Percentiles rank a stretch among this genome's conserved stretches.
Evolutionary conservation across 768 basidiomycete species (phyloP).

Genomic region (Agrocybe praecox): DNA sequence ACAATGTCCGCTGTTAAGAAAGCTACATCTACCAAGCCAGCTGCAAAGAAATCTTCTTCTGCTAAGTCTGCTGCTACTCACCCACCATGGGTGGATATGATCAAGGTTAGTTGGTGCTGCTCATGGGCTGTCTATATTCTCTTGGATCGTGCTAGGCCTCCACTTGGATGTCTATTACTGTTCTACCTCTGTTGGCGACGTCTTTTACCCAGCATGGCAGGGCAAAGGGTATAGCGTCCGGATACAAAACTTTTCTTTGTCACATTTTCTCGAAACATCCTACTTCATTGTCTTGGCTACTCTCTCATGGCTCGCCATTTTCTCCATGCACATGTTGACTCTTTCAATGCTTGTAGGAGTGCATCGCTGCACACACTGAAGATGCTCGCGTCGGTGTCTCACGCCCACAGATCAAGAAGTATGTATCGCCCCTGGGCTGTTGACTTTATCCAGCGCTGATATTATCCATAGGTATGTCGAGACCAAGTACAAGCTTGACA

Average conservation of each 20-base stretch:
- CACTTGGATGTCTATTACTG: conserved; percentile 2
- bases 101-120: conserved; percentile 57
- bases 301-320: background rate
- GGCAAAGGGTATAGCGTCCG: conserved; percentile 25
- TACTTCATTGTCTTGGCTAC: background rate
- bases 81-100: conserved; percentile 76
- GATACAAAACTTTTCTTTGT: conserved; percentile 14
- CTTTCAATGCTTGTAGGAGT: conserved; percentile 57
- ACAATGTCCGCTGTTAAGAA: conserved; percentile 29
- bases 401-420: conserved; percentile 94
- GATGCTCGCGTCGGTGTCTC: conserved; percentile 86
- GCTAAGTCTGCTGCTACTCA: conserved; percentile 52
- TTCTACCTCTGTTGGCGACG: conserved; percentile 10
- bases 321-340: background rate
- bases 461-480: conserved; percentile 70
- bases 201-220: conserved; percentile 16
- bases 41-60: conserved; percentile 49
- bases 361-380: conserved; percentile 71
- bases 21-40: conserved; percentile 35
- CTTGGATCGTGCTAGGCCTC: background rate
- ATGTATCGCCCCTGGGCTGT: conserved; percentile 17
- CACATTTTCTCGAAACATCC: background rate
- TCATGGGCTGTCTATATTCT: background rate
- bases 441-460: conserved; percentile 15
- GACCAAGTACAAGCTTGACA: conserved; percentile 77